phyloP scores from a whole-genome alignment of 768 basidiomycete genomes.

The Boletus sp. region DNA sequence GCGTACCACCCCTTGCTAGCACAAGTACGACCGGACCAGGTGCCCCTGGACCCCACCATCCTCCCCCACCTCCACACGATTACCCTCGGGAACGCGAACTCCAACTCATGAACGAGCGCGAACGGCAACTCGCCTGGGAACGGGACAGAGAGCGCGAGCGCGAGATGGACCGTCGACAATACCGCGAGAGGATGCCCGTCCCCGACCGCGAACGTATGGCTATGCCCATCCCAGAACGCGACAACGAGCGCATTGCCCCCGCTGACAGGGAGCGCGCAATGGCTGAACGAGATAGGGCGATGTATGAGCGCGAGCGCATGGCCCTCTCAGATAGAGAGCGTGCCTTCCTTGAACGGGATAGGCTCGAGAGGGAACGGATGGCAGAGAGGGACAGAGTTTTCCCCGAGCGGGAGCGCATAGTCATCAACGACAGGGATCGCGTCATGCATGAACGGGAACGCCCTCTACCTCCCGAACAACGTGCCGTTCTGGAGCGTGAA shows the following conservation, averaged over 20 bases:
- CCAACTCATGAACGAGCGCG: slow-evolving; percentile 19
- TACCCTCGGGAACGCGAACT: slow-evolving; percentile 24
- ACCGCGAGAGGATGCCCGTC: slow-evolving; percentile 24
- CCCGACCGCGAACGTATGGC: slow-evolving; percentile 22
- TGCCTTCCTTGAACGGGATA: slow-evolving; percentile 20
- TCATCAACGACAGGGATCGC: slow-evolving; percentile 24
- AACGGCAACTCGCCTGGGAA: slow-evolving; percentile 28
- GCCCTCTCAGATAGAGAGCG: slow-evolving; percentile 21
- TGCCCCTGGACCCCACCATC: slow-evolving; percentile 18
- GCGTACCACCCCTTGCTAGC: slow-evolving; percentile 5
- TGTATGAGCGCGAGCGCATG: slow-evolving; percentile 25
- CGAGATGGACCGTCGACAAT: slow-evolving; percentile 27
- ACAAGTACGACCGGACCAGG: slow-evolving; percentile 17
- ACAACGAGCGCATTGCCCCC: slow-evolving; percentile 16
- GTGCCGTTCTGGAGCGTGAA: slow-evolving; percentile 21
- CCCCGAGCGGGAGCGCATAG: slow-evolving; percentile 24
- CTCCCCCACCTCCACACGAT: slow-evolving; percentile 22
- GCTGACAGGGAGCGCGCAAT: slow-evolving; percentile 24
- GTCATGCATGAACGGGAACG: slow-evolving; percentile 25
- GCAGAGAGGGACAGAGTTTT: slow-evolving; percentile 20
- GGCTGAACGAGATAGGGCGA: slow-evolving; percentile 20
- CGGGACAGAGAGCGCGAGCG: slow-evolving; percentile 25
- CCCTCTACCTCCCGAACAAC: slow-evolving; percentile 14
- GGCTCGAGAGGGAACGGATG: slow-evolving; percentile 22
- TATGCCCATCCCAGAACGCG: slow-evolving; percentile 21